Percentiles rank a stretch among this genome's conserved stretches.
Evolutionary conservation across 371 early-diverging fungal genomes (phyloP).

Genomic region (Batkoa obscura): DNA sequence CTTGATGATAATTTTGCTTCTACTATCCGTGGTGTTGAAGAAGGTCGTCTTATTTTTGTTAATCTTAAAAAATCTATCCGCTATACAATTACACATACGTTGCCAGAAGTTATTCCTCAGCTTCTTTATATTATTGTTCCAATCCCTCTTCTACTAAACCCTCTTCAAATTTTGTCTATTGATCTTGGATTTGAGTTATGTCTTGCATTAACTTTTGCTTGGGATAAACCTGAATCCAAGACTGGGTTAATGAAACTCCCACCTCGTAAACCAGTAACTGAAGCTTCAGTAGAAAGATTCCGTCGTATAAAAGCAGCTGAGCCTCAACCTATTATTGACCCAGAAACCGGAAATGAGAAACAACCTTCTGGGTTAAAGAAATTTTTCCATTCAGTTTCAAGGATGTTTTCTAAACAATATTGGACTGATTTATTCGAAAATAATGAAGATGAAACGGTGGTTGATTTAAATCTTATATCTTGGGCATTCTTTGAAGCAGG

Average conservation of each 20-base stretch:
- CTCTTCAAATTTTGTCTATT: constrained; percentile 73
- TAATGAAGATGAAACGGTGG: constrained; percentile 62
- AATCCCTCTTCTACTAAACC: constrained; percentile 58
- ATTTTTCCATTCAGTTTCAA: constrained; percentile 15
- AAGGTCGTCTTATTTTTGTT: constrained; percentile 83
- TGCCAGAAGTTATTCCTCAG: constrained; percentile 61
- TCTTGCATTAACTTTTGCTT: constrained; percentile 74
- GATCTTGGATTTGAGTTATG: constrained; percentile 88
- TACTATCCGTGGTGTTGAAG: constrained; percentile 20
- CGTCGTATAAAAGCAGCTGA: constrained; percentile 34
- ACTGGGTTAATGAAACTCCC: constrained; percentile 64
- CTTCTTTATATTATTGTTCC: constrained; percentile 70
- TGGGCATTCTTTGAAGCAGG: constrained; percentile 82
- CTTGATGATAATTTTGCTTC: constrained; percentile 38
- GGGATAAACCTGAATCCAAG: constrained; percentile 65
- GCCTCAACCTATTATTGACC: constrained; percentile 22
- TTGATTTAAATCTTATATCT: constrained; percentile 57
- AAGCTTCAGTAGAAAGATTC: constrained; percentile 41
- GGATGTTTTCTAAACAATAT: constrained; percentile 27
- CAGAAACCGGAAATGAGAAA: constrained; percentile 25
- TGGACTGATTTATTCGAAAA: constrained; percentile 27
- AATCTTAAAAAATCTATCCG: constrained; percentile 87
- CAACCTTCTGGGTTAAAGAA: constrained; percentile 13
- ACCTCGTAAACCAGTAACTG: constrained; percentile 78
- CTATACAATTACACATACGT: constrained; percentile 80